These are phyloP conservation scores for Phytopythium montanum DNA, from an alignment of 352 stramenopile species.

Conservation along the genomic window DNA sequence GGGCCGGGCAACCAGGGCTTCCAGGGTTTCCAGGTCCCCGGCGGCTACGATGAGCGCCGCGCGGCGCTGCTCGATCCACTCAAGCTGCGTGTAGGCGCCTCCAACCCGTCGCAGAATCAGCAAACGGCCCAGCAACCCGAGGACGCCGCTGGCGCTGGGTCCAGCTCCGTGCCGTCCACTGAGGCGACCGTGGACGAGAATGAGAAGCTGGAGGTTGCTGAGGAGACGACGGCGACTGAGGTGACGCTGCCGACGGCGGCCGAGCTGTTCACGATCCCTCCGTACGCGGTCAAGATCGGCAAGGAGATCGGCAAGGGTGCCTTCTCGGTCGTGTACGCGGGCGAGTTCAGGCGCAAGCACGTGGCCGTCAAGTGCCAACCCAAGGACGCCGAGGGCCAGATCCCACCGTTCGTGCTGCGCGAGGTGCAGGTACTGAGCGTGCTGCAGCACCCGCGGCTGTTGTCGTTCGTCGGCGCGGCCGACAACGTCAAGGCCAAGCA, in stretches of 20 bases:
- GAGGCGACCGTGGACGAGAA: conserved; percentile 14
- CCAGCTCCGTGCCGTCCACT: not conserved
- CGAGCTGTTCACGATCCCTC: conserved; percentile 53
- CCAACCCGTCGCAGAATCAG: conserved; percentile 11
- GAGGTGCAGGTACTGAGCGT: conserved; percentile 71
- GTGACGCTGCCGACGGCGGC: conserved; percentile 5
- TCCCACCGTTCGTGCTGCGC: conserved; percentile 72
- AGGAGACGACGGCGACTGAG: conserved; percentile 13
- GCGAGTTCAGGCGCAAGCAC: conserved; percentile 65
- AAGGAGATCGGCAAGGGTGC: conserved; percentile 83
- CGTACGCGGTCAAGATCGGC: conserved; percentile 61
- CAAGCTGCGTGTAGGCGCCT: conserved; percentile 13
- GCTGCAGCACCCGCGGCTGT: conserved; percentile 64
- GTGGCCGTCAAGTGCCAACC: conserved; percentile 86
- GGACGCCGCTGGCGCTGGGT: conserved; percentile 8
- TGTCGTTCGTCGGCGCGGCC: conserved; percentile 73
- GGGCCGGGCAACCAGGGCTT: conserved; percentile 24
- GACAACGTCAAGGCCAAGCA: conserved; percentile 70
- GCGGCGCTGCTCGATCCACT: conserved; percentile 5
- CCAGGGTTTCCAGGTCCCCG: too few species aligned
- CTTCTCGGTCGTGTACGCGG: conserved; percentile 77
- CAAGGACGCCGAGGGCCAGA: conserved; percentile 64
- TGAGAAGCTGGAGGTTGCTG: conserved; percentile 19
- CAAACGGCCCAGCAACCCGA: conserved; percentile 19
- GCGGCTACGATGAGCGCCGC: conserved; percentile 31